A percentile compares a stretch with the other conserved stretches of the same genome.
These are phyloP conservation scores for Sesbania bispinosa DNA, from an alignment of 306 rosid species.

Conservation along the genomic window DNA sequence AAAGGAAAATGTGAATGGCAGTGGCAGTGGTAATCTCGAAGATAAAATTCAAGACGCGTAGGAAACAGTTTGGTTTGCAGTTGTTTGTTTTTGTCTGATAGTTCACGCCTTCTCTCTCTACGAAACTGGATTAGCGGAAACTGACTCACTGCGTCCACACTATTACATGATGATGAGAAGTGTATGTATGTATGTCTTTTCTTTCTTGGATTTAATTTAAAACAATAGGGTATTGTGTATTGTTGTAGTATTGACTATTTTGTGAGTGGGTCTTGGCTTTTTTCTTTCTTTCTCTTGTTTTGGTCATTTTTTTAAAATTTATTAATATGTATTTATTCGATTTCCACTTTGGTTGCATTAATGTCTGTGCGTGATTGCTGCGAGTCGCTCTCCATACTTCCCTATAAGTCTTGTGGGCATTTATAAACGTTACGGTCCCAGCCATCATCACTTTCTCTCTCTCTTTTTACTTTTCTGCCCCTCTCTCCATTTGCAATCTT, in stretches of 20 bases:
- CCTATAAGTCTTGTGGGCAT: conserved; percentile 6
- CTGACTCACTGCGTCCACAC: background rate
- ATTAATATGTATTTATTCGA: background rate
- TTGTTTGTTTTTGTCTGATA: background rate
- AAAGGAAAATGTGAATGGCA: too few relatives aligned
- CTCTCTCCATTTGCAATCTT: background rate
- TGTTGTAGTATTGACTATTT: too few relatives aligned
- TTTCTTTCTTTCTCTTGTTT: background rate
- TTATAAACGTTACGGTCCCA: conserved; percentile 63
- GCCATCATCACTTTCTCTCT: background rate
- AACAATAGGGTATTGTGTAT: too few relatives aligned
- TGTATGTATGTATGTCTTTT: too few relatives aligned
- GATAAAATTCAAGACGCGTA: conserved; percentile 34
- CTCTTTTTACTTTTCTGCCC: conserved; percentile 31
- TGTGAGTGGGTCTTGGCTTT: background rate
- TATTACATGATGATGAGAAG: too few relatives aligned
- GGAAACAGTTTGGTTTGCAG: background rate
- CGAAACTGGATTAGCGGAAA: conserved; percentile 40
- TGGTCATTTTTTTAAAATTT: background rate
- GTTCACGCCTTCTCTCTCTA: too few relatives aligned
- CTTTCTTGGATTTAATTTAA: background rate
- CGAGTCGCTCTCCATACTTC: conserved; percentile 40
- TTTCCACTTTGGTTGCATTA: conserved; percentile 30
- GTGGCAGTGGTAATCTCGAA: too few relatives aligned
- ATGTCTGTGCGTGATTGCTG: conserved; percentile 35